A percentile compares a stretch with the other conserved stretches of the same genome.
These are phyloP conservation scores for Tricholoma furcatifolium DNA, from an alignment of 768 basidiomycete species.

Conservation along the genomic window DNA sequence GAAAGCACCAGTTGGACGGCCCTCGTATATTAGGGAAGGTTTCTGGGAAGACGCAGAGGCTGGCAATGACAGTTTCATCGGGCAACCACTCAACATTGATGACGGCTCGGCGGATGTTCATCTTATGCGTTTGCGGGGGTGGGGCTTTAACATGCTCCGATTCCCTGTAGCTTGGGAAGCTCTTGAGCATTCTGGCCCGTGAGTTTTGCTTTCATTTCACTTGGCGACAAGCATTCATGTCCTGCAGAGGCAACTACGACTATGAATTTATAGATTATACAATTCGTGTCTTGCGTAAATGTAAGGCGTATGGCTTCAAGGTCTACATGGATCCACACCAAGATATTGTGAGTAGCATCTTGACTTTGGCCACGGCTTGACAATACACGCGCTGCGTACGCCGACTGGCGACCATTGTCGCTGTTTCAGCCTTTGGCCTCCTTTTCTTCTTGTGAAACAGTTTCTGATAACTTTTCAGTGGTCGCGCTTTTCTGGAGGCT, in stretches of 20 bases:
- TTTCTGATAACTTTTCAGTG: conserved; percentile 51
- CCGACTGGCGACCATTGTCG: background rate
- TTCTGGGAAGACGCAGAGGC: conserved; percentile 83
- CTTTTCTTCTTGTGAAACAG: background rate
- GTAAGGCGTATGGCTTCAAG: conserved; percentile 88
- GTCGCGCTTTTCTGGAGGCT: conserved; percentile 94
- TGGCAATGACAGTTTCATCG: conserved; percentile 70
- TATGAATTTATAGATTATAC: conserved; percentile 91
- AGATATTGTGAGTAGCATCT: conserved; percentile 67
- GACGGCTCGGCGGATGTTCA: conserved; percentile 87
- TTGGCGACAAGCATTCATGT: conserved; percentile 7
- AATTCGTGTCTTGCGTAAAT: conserved; percentile 81
- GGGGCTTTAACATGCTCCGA: conserved; percentile 91
- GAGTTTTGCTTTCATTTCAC: conserved; percentile 37
- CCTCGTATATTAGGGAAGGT: conserved; percentile 63
- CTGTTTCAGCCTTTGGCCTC: background rate
- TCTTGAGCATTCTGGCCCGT: conserved; percentile 94
- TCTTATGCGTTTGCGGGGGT: conserved; percentile 78
- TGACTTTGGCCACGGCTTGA: background rate
- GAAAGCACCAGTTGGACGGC: conserved; percentile 77
- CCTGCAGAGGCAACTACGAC: conserved; percentile 80
- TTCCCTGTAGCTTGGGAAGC: conserved; percentile 94
- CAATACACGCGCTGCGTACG: background rate
- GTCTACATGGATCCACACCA: conserved; percentile 97
- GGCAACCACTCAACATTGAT: conserved; percentile 79